Conservation (phyloP, 2,329 filamentous ascomycete genomes). For the Ceratocystis smalleyi region DNA sequence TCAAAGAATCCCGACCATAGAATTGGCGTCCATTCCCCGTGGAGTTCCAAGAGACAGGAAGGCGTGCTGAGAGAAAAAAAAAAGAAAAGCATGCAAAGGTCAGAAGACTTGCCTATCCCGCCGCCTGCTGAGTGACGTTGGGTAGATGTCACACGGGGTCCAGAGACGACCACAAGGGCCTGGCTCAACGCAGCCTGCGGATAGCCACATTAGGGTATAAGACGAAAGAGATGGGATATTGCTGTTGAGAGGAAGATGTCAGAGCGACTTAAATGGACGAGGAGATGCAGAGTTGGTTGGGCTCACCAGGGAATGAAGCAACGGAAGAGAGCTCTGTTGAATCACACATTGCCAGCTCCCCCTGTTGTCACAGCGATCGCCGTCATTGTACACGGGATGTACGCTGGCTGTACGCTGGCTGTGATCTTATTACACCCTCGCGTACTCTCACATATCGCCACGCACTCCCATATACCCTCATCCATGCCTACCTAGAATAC, state of each 20-base stretch:
- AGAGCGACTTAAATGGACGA: too few species aligned
- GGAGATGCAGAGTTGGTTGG: too few species aligned
- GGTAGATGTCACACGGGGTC: neutral
- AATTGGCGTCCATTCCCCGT: neutral
- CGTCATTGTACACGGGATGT: neutral
- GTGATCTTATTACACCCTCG: neutral
- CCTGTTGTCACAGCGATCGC: neutral
- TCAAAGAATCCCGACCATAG: neutral
- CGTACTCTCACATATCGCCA: too few species aligned
- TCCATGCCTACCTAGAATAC: neutral
- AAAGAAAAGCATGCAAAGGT: neutral
- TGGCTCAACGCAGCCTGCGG: neutral
- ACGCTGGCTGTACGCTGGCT: neutral
- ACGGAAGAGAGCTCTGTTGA: neutral
- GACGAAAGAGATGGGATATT: too few species aligned
- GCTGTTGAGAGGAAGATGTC: too few species aligned
- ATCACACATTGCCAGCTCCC: neutral
- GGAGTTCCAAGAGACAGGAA: too few species aligned
- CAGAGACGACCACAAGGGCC: too few species aligned
- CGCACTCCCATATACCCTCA: too few species aligned
- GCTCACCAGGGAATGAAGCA: neutral
- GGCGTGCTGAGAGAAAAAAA: too few species aligned
- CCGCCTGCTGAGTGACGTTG: slow-evolving; percentile 5
- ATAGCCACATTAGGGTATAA: neutral
- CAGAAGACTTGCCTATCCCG: neutral